Base-by-base conservation (phyloP, 371 early-diverging fungal genomes). In the Lichtheimia corymbifera region DNA sequence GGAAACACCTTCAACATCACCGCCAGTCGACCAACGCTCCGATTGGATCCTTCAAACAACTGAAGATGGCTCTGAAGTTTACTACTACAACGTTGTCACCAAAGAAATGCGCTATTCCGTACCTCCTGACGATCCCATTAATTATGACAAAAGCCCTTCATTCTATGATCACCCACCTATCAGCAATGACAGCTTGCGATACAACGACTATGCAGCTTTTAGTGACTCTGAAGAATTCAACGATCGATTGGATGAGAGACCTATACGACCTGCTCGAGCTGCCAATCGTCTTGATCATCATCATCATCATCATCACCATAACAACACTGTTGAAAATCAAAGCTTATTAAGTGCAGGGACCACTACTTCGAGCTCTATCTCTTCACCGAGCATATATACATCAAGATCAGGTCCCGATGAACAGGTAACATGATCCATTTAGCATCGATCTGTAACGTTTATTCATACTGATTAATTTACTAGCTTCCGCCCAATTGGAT, bases 401-500 rank as follows among this genome's bases (percentile, higher is more conserved):
- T 35, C 53, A 22, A 41, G 54, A 20, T 68, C 68, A 12, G 53
- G 50, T 3, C 55, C 41, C n/a, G 68, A 63, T 55, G 68, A 68
- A 2, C 61, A 68, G 58, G 61, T 61, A 60, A 44, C 18, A 51
- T 25, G 18, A 15, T 13, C 22, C 22, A 22, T 22, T 22, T 22
- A 22, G 22, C n/a, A 24, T 25, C 12, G 0, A 15, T 25, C 45
- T 61, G 7, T 45, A 18, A 50, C 28, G 24, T 70, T 24, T 24
- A 7, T 4, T 42, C 51, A 15, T 47, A n/a, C n/a, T 17, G 30
- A 52, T 24, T 24, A 25, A 22, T 22, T 53, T 20, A 51, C 14
- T 49, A 71, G 75, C 73, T 83, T 41, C 89, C 85, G 30, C 85
- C 77, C 44, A 77, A 78, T 71, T 93, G 86, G 91, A 76, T 75